Percentiles rank a stretch among this genome's conserved stretches.
These are phyloP conservation scores for Tricholoma furcatifolium DNA, from an alignment of 768 basidiomycete genomes.

Conservation along the genomic window DNA sequence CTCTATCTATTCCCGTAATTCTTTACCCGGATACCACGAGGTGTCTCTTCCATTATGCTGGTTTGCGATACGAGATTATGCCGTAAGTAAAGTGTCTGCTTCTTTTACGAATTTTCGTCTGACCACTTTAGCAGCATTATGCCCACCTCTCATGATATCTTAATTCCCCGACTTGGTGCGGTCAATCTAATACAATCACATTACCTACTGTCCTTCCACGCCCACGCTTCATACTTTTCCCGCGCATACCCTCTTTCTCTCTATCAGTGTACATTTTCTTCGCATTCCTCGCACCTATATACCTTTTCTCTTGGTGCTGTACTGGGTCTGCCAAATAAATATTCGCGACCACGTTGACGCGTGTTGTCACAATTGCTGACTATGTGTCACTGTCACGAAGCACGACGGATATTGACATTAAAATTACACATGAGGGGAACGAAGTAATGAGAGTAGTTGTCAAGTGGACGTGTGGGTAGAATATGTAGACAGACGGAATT, in stretches of 20 bases:
- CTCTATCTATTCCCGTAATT: constrained; percentile 14
- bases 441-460: constrained; percentile 12
- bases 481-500: neutral
- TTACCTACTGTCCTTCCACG: constrained; percentile 1
- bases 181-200: constrained; percentile 12
- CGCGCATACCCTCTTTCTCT: too few relatives aligned
- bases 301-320: too few relatives aligned
- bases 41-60: constrained; percentile 13
- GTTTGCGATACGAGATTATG: constrained; percentile 18
- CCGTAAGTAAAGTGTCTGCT: constrained; percentile 10
- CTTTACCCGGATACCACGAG: constrained; percentile 11
- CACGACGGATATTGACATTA: too few relatives aligned
- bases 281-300: too few relatives aligned
- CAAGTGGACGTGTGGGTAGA: constrained; percentile 17
- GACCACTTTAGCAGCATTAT: constrained; percentile 11
- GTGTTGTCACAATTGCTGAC: too few relatives aligned
- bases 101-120: neutral
- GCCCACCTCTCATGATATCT: constrained; percentile 11
- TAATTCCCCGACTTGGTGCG: constrained; percentile 10
- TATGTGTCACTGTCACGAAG: too few relatives aligned
- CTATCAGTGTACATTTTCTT: too few relatives aligned
- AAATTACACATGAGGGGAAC: too few relatives aligned
- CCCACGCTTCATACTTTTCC: too few relatives aligned
- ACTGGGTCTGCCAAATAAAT: too few relatives aligned
- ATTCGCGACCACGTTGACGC: too few relatives aligned